phyloP scores from a whole-genome alignment of 306 rosid genomes.

The cucumber (Cucumis sativus) region Cucumber_9930_V3 NC_026658.2:9324001-9324500 shows the following conservation, averaged over 20 bases:
- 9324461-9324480: slow-evolving; percentile 64
- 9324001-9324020: slow-evolving; percentile 54
- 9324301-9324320: slow-evolving; percentile 46
- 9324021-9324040: slow-evolving; percentile 60
- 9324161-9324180: slow-evolving; percentile 42
- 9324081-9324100: slow-evolving; percentile 18
- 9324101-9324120: slow-evolving; percentile 39
- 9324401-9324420: slow-evolving; percentile 53
- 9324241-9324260: slow-evolving; percentile 63
- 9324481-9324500: slow-evolving; percentile 91
- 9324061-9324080: slow-evolving; percentile 9
- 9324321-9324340: slow-evolving; percentile 42
- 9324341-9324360: slow-evolving; percentile 88
- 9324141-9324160: slow-evolving; percentile 36
- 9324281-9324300: slow-evolving; percentile 84
- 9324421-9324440: slow-evolving; percentile 54
- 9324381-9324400: slow-evolving; percentile 36
- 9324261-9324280: slow-evolving; percentile 81
- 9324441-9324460: slow-evolving; percentile 30
- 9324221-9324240: slow-evolving; percentile 70
- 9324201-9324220: slow-evolving; percentile 63
- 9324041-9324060: slow-evolving; percentile 64
- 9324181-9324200: slow-evolving; percentile 65
- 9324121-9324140: slow-evolving; percentile 40
- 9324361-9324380: slow-evolving; percentile 42